Conservation (phyloP, 2,329 filamentous ascomycete genomes). For the Zasmidium angulare region DNA sequence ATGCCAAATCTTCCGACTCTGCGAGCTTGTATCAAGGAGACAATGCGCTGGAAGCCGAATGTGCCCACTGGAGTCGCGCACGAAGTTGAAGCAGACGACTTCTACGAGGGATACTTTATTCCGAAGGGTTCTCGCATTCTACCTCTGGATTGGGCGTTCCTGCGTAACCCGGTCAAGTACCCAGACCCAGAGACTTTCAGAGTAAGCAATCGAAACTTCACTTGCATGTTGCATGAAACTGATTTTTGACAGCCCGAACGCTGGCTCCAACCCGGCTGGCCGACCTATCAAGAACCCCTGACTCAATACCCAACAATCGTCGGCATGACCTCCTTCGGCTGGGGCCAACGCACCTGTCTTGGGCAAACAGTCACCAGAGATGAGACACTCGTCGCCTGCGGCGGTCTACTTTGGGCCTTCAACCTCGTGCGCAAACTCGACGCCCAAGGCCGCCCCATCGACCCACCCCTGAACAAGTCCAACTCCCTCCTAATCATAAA, state of each 20-base stretch:
- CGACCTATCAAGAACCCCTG: conserved; percentile 65
- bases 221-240: neutral
- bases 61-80: conserved; percentile 58
- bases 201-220: neutral
- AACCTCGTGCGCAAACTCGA: conserved; percentile 49
- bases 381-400: conserved; percentile 56
- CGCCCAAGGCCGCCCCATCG: conserved; percentile 29
- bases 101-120: conserved; percentile 20
- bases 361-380: conserved; percentile 64
- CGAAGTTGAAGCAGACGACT: conserved; percentile 46
- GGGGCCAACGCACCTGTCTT: conserved; percentile 62
- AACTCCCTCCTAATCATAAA: conserved; percentile 60
- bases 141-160: conserved; percentile 57
- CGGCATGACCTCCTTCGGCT: conserved; percentile 65
- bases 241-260: conserved; percentile 9
- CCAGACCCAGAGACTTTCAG: conserved; percentile 15
- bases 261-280: conserved; percentile 50
- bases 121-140: conserved; percentile 52
- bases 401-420: conserved; percentile 50
- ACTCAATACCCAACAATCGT: conserved; percentile 63
- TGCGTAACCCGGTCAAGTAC: conserved; percentile 59
- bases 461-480: conserved; percentile 48
- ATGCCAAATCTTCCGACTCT: conserved; percentile 36
- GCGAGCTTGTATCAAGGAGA: conserved; percentile 42
- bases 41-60: conserved; percentile 41